phyloP scores from a whole-genome alignment of 257 asterid species.

The Fraxinus pennsylvanica region DNA sequence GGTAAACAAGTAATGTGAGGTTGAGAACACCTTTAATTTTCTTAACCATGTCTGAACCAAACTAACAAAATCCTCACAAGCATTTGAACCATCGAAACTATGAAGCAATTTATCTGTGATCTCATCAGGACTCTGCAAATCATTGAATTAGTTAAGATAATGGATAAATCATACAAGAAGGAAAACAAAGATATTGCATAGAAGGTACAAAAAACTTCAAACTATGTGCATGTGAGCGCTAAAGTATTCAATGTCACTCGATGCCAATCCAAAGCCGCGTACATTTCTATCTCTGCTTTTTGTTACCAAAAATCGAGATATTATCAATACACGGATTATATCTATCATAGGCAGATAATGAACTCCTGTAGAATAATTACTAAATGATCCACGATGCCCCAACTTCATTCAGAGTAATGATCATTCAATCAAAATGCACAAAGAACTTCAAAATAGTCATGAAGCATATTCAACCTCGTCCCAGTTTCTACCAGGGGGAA shows the following conservation, averaged over 20 bases:
- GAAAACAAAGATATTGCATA: background rate
- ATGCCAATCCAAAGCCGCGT: conserved; percentile 4
- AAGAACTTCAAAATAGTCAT: background rate
- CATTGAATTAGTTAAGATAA: conserved; percentile 16
- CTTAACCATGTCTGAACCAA: conserved; percentile 72
- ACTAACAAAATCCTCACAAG: conserved; percentile 82
- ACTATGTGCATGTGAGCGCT: background rate
- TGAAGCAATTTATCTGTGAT: conserved; percentile 74
- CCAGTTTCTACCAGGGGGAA: conserved; percentile 10
- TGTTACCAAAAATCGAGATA: conserved; percentile 16
- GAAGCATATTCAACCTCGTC: background rate
- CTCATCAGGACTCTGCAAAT: conserved; percentile 85
- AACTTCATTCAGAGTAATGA: background rate
- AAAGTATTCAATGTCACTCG: background rate
- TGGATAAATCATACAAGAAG: conserved; percentile 5
- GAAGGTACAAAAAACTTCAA: background rate
- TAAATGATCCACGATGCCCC: conserved; percentile 12
- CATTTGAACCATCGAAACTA: conserved; percentile 63
- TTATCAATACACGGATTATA: background rate
- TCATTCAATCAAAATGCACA: background rate
- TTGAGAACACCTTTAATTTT: conserved; percentile 67
- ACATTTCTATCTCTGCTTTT: conserved; percentile 10
- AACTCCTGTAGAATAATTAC: conserved; percentile 13
- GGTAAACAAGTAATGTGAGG: conserved; percentile 20
- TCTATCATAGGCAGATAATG: conserved; percentile 3